Base-by-base conservation (phyloP, 2,329 filamentous ascomycete species). In the Colletotrichum tamarilloi region DNA sequence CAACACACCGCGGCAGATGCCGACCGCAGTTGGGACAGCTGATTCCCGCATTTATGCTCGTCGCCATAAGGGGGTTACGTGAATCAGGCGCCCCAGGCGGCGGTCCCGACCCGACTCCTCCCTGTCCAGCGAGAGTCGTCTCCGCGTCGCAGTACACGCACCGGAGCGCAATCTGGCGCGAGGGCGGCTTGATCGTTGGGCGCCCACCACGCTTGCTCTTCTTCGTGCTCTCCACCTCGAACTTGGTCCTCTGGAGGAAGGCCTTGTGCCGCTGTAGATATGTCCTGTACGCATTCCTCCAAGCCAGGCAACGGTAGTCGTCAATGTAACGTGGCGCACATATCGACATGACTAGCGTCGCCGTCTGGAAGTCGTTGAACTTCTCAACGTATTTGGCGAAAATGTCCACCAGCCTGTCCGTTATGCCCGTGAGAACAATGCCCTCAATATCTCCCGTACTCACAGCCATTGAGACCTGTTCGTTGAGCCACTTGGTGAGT, bases 311-410 rank as follows among this genome's bases (percentile, higher is more conserved):
- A 75, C 94, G 92, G 56, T 92, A 85, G 80, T 97, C 94, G 81
- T 93, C 90, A 76, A 96, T 91, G 81, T 94, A 96, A 9, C 91
- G 88, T 0, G 94, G 94, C 69, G 91, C 90, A 76, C 92, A 93
- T 80, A 93, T 92, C 14, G 92, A 92, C 70, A 94, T 89, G 73
- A 94, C 89, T 2, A 97, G 86, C 0, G 93, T 92, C 1, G 94
- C 93, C 1, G 94, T 95, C 82, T 97, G 94, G 28, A 94, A 87
- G 80, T 96, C 94, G 78, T 91, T 88, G 80, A 93, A 95, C 76
- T 92, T 93, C 77, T 92, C 88, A 58, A 97, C 88, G 81, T 95
- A 95, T 63, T 90, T 90, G 74, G 93, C 92, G 73, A 96, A 89
- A 22, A 97, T 90, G 79, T 95, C 92, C 71, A 95, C 91, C 64